Base-by-base conservation (phyloP, 441 rosid genomes). In the Arabidopsis hybrid region DNA sequence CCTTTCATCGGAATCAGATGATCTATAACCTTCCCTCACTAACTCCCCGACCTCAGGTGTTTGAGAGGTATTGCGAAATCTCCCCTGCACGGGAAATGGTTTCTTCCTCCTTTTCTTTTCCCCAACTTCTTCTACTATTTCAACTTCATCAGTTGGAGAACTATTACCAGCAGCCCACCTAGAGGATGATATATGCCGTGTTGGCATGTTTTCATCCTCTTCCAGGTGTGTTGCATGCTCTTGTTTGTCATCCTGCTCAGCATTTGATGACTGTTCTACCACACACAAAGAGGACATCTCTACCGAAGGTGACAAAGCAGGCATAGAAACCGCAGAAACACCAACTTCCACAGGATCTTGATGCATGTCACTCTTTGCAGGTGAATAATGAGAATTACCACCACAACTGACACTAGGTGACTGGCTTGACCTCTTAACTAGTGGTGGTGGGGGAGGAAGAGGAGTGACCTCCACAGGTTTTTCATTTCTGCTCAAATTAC, bases 141-240 rank as follows among this genome's bases (percentile, higher is more conserved):
- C 99, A 76, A 97, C 97, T 79, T 91, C 94, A 75, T 90, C 99
- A 74, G 73, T 82, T 7, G 98, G 96, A 79, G 99, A 93, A 79
- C 72, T 87, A 81, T 85, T 81, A 14, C 97, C 91, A 63, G 88
- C 85, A 16, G 98, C 99, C 99, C 99, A 95, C 78, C 97, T 88
- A 7, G 99, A 95, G 74, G 95, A 93, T 36, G 95, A 93, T 63
- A 95, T 95, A 80, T 93, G 88, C 69, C 91, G 82, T 11, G 90
- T 87, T 8, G 94, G 97, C 50, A 80, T 80, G 63, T 16, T 47
- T 77, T 87, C 89, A 39, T 90, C 98, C 70, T 93, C 94, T 55
- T 89, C 92, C 38, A 82, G 42, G 26, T 67, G 82, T 58, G 69
- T 79, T 58, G 81, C 82, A 46, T 72, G 65, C 46, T 55, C 74